Evolutionary conservation across 805 yeast genomes (phyloP).

Genomic region (Spathaspora hagerdaliae): DNA sequence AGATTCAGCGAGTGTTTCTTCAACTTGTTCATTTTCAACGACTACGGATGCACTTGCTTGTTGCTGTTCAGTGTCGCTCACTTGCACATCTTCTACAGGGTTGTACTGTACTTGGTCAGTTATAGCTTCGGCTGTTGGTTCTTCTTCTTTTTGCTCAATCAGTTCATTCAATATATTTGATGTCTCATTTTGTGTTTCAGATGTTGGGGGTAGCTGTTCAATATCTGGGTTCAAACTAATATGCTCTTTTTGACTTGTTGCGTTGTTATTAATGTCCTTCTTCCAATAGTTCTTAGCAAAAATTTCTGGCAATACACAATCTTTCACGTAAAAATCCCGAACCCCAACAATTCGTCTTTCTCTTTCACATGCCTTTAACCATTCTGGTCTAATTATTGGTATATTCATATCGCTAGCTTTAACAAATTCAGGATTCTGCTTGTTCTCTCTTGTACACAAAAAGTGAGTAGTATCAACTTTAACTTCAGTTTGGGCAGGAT

Average conservation of each 20-base stretch:
- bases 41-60: no score
- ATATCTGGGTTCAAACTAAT: no score
- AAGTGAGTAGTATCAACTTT: conserved; percentile 93
- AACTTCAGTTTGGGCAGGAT: conserved; percentile 65
- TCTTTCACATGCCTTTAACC: conserved; percentile 90
- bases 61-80: no score
- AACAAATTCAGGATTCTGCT: conserved; percentile 65
- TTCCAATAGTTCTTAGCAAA: conserved; percentile 41
- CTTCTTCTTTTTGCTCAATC: neutral
- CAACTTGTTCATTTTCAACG: neutral
- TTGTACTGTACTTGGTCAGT: no score
- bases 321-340: conserved; percentile 72
- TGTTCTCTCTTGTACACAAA: conserved; percentile 58
- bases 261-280: neutral
- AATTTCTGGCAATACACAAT: conserved; percentile 42
- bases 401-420: conserved; percentile 83
- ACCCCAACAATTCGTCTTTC: conserved; percentile 93
- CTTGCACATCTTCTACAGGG: no score
- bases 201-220: no score
- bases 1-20: neutral
- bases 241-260: no score
- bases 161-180: conserved; percentile 1
- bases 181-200: no score
- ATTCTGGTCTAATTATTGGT: conserved; percentile 93
- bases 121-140: neutral